Base-by-base conservation (phyloP, 1,284 basidiomycete species). In the Neolentinus lepideus region DNA sequence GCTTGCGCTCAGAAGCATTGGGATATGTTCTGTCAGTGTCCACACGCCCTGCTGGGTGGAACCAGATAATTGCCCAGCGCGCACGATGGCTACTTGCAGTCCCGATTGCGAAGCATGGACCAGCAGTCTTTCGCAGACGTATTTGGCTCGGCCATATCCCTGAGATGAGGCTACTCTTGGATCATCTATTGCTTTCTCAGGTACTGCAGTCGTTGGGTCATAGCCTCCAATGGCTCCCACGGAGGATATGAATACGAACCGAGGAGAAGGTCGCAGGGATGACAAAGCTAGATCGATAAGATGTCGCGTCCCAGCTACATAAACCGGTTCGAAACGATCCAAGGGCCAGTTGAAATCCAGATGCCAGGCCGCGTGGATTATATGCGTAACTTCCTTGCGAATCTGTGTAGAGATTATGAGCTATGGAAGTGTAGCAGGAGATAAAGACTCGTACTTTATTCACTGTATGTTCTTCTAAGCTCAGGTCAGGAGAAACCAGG, bases 311-410 rank as follows among this genome's bases (percentile, higher is more conserved):
- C 60, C 58, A 14, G 54, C 51, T n/a, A 63, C 51, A 43, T 63
- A 58, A 4, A 31, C 29, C 4, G 45, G 38, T 53, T 61, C 58
- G 51, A 62, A 63, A 16, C 54, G 56, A 2, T 57, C 43, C 10
- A 63, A 53, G 9, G 55, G 33, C 12, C 58, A 53, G 46, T 62
- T 62, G 60, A 62, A 63, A 51, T 63, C 61, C 16, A 63, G 57
- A 24, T 55, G 46, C 61, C 62, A 63, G 16, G 62, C 61, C 26
- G 54, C 56, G 51, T 66, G 64, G 29, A 66, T 59, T 38, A 66
- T 62, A 45, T 64, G 60, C 27, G 64, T 66, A 3, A 63, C 54
- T n/a, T 59, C 46, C 2, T 45, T 46, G 19, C 57, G 26, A 10
- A 63, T 45, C 61, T 63, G 29, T 12, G 12, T 31, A 31, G 29